Percentiles rank a stretch among this genome's conserved stretches.
These are phyloP conservation scores for Starmerella stigmatis DNA, from an alignment of 805 yeast species.

Conservation along the genomic window DNA sequence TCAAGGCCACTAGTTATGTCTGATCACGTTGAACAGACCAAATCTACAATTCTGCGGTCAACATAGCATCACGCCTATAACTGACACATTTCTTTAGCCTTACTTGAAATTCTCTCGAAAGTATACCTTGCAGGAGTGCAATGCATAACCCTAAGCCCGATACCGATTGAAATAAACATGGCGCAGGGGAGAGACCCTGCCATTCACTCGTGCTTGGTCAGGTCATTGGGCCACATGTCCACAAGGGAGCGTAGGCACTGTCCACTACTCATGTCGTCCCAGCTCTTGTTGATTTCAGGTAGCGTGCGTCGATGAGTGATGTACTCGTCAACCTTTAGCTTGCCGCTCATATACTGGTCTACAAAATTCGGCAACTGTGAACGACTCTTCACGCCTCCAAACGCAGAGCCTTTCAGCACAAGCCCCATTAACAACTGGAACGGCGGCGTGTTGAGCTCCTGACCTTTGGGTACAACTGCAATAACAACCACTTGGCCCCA, in stretches of 20 bases:
- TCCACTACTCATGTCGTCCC: conserved; percentile 91
- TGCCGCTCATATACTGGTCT: conserved; percentile 70
- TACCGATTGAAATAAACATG: too few relatives aligned
- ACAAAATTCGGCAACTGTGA: conserved; percentile 86
- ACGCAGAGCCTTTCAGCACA: conserved; percentile 99
- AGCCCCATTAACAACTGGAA: conserved; percentile 98
- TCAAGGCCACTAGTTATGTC: too few relatives aligned
- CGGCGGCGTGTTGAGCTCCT: conserved; percentile 93
- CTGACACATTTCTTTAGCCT: too few relatives aligned
- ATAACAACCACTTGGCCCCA: conserved; percentile 95
- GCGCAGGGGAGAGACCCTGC: too few relatives aligned
- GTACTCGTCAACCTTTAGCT: conserved; percentile 83
- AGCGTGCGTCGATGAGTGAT: conserved; percentile 82
- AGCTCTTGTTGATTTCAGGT: conserved; percentile 72
- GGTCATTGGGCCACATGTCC: conserved; percentile 20
- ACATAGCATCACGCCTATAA: too few relatives aligned
- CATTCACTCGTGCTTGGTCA: too few relatives aligned
- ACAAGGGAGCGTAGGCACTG: conserved; percentile 84
- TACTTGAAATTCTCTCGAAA: too few relatives aligned
- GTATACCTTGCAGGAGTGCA: too few relatives aligned
- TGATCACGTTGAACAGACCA: too few relatives aligned
- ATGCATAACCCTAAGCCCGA: background rate
- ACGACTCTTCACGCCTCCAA: conserved; percentile 98
- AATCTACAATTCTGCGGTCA: too few relatives aligned
- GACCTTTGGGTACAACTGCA: conserved; percentile 98